Percentiles rank a stretch among this genome's conserved stretches.
phyloP scores from a whole-genome alignment of 1,284 basidiomycete species.

The Moniliophthora roreri region DNA sequence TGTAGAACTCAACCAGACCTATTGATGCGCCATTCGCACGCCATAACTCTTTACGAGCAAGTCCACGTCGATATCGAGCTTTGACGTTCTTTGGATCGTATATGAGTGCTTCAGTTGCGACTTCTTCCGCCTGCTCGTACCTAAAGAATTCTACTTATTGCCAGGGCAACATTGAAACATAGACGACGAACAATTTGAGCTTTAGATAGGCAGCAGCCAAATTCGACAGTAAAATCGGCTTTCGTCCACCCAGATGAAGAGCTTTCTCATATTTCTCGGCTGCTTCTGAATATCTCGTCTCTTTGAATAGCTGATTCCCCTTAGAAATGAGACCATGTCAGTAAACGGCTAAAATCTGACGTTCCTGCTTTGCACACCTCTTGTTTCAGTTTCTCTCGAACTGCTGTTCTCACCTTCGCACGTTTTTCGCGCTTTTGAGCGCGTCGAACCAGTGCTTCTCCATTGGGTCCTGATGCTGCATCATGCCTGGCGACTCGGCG shows the following conservation, averaged over 20 bases:
- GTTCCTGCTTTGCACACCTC: background rate
- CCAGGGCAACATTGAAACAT: background rate
- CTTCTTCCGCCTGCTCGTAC: conserved; percentile 27
- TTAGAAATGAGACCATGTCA: background rate
- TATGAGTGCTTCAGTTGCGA: conserved; percentile 25
- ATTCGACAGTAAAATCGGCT: conserved; percentile 23
- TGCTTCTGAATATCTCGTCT: background rate
- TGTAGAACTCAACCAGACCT: conserved; percentile 21
- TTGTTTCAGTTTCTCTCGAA: background rate
- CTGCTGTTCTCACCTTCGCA: background rate
- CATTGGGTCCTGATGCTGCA: too few relatives aligned
- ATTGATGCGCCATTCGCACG: conserved; percentile 20
- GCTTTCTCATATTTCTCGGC: conserved; percentile 5
- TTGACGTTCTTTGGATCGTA: conserved; percentile 30
- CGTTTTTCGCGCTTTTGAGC: background rate
- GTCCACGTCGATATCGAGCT: conserved; percentile 31
- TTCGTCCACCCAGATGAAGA: background rate
- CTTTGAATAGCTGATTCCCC: conserved; percentile 11
- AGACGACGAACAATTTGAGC: conserved; percentile 26
- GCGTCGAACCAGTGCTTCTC: background rate
- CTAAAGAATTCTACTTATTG: conserved; percentile 16
- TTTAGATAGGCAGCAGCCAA: conserved; percentile 33
- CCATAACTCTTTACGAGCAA: conserved; percentile 25
- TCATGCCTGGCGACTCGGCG: too few relatives aligned
- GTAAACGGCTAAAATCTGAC: background rate